Conservation (phyloP, 345 rosid species). For the Odontarrhena argentea region DNA sequence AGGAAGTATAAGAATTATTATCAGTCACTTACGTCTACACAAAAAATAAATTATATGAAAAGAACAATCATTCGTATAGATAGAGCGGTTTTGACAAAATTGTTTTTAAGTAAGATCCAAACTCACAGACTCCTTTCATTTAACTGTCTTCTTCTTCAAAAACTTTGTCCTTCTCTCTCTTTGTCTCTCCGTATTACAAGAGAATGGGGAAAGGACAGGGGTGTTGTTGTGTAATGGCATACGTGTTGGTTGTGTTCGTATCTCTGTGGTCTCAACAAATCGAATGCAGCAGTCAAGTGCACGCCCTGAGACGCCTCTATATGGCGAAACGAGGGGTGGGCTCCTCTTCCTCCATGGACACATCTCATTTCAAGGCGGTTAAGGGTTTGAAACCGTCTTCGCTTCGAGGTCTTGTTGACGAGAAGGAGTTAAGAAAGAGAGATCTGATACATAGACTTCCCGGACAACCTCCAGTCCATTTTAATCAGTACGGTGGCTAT, state of each 20-base stretch:
- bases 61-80: slow-evolving; percentile 36
- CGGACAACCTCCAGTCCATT: slow-evolving; percentile 59
- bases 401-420: background rate
- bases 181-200: background rate
- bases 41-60: background rate
- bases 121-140: slow-evolving; percentile 20
- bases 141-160: slow-evolving; percentile 27
- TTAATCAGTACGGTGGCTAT: slow-evolving; percentile 68
- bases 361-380: slow-evolving; percentile 34
- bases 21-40: background rate
- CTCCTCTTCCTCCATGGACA: slow-evolving; percentile 37
- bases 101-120: slow-evolving; percentile 28
- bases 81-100: slow-evolving; percentile 12
- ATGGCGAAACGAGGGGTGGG: slow-evolving; percentile 32
- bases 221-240: slow-evolving; percentile 3
- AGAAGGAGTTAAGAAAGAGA: slow-evolving; percentile 45
- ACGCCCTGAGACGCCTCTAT: slow-evolving; percentile 41
- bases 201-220: slow-evolving; percentile 30
- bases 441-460: slow-evolving; percentile 62
- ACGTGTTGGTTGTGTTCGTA: slow-evolving; percentile 11
- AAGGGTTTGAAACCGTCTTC: slow-evolving; percentile 32
- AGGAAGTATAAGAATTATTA: background rate
- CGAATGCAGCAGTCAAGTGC: slow-evolving; percentile 40
- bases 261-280: slow-evolving; percentile 3
- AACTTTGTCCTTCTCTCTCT: slow-evolving; percentile 15